phyloP scores from a whole-genome alignment of 2,329 filamentous ascomycete genomes.

The Keithomyces neogunnii region DNA sequence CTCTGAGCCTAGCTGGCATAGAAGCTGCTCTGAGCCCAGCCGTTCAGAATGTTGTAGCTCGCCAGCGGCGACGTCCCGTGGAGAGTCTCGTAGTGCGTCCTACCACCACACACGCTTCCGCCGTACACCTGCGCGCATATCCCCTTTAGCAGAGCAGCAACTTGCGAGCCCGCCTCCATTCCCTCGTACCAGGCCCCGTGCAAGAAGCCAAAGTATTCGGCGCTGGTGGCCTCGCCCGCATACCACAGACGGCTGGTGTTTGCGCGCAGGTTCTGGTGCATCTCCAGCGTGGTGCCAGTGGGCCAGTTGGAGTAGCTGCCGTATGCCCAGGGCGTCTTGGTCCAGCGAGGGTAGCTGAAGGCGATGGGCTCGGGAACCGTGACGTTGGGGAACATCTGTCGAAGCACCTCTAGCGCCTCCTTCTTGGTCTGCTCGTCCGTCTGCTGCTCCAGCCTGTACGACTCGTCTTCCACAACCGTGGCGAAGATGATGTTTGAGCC shows the following conservation, averaged over 20 bases:
- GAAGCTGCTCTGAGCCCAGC: constrained; percentile 29
- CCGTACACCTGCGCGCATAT: constrained; percentile 10
- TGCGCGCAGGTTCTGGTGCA: constrained; percentile 60
- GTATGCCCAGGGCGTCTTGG: constrained; percentile 32
- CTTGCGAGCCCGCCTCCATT: constrained; percentile 34
- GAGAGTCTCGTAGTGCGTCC: constrained; percentile 14
- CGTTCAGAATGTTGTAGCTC: constrained; percentile 25
- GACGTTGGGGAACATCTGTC: constrained; percentile 51
- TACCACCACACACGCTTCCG: constrained; percentile 9
- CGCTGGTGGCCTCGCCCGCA: constrained; percentile 55
- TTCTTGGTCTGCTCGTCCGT: constrained; percentile 46
- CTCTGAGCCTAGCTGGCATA: neutral
- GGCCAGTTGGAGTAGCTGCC: constrained; percentile 65
- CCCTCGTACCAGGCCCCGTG: constrained; percentile 55
- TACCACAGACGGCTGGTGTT: constrained; percentile 55
- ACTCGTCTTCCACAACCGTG: constrained; percentile 49
- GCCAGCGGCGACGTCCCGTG: constrained; percentile 24
- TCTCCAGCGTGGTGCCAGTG: constrained; percentile 50
- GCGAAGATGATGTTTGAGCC: constrained; percentile 58
- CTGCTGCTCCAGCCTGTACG: constrained; percentile 51
- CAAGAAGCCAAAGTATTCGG: constrained; percentile 57
- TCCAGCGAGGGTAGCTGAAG: constrained; percentile 47
- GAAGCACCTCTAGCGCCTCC: constrained; percentile 49
- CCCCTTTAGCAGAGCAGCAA: constrained; percentile 23
- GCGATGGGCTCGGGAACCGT: constrained; percentile 49